Conservation (phyloP, 805 yeast genomes). For the Candida berthetii region DNA sequence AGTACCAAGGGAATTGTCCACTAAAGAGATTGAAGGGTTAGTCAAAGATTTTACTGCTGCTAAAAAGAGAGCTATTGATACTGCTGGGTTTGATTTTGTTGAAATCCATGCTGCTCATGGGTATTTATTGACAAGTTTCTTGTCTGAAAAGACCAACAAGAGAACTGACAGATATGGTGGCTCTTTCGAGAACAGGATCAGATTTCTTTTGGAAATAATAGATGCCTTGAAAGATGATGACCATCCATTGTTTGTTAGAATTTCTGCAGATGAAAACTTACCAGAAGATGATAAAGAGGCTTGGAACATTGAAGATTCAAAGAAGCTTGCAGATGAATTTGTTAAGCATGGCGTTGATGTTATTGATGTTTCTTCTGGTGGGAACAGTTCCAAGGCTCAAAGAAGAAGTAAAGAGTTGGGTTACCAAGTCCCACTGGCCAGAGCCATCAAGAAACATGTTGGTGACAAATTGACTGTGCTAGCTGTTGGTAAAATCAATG, state of each 20-base stretch:
- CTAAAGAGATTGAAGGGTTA: constrained; percentile 32
- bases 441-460: constrained; percentile 34
- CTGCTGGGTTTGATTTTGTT: constrained; percentile 51
- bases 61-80: constrained; percentile 41
- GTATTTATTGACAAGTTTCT: constrained; percentile 41
- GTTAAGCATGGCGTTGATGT: constrained; percentile 41
- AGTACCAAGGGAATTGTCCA: constrained; percentile 37
- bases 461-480: constrained; percentile 38
- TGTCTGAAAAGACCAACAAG: constrained; percentile 36
- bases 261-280: constrained; percentile 38
- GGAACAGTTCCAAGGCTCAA: constrained; percentile 28
- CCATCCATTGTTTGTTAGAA: constrained; percentile 40
- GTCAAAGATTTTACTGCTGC: constrained; percentile 36
- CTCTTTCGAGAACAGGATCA: constrained; percentile 44
- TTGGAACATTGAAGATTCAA: constrained; percentile 41
- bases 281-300: constrained; percentile 22
- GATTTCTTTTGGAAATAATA: constrained; percentile 41
- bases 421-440: constrained; percentile 33
- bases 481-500: constrained; percentile 38
- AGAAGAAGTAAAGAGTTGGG: constrained; percentile 23
- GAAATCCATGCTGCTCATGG: constrained; percentile 64
- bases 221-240: constrained; percentile 35
- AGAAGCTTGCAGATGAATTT: constrained; percentile 31
- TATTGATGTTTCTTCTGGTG: constrained; percentile 52
- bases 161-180: constrained; percentile 61